Base-by-base conservation (phyloP, 768 basidiomycete genomes). In the Chlorophyllum brunneum region DNA sequence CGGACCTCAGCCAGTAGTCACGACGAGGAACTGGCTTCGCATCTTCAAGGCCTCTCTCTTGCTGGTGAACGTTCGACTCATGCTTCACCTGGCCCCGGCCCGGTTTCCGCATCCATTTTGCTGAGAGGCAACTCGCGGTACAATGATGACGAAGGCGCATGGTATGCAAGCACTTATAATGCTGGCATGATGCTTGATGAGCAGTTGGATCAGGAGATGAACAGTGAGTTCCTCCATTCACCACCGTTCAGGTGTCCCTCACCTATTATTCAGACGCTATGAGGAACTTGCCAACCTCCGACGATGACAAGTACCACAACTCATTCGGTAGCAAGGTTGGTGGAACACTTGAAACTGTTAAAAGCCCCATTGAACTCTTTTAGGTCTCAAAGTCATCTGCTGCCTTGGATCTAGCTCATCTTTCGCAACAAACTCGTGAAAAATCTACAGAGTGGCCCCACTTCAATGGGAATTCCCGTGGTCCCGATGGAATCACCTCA, bases 391-490 rank as follows among this genome's bases (percentile, higher is more conserved):
- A 88, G 15, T 88, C 92, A 15, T 95, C 95, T 16, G 94, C 91
- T 29, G 95, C 95, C 36, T 70, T 98, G 61, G 95, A 98, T 67
- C 79, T 98, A 31, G 94, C 95, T 13, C 91, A 93, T 44, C 79
- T 91, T 29, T 85, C 90, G 3, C 92, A 91, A 65, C 86, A 86
- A 5, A 85, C 88, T 11, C 75, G 80, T 29, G 85, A 86, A 63
- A 87, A 85, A 65, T 77, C 89, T 7, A 92, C 92, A 1, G 94
- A 97, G 65, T 98, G 95, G 95, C 91, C 94, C 27, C 92, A 93
- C 66, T 97, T 93, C 69, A 74, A 81, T 40, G 80, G 79, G 23
- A 76, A 77, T 41, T 64, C 76, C 38, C 82, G 86, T 60, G 78
- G 74, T 24, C 81, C 82, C 29, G 89, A 91, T 31, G 73, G 75